Conservation (phyloP, 2,329 filamentous ascomycete species). For the Purpureocillium lavendulum region DNA sequence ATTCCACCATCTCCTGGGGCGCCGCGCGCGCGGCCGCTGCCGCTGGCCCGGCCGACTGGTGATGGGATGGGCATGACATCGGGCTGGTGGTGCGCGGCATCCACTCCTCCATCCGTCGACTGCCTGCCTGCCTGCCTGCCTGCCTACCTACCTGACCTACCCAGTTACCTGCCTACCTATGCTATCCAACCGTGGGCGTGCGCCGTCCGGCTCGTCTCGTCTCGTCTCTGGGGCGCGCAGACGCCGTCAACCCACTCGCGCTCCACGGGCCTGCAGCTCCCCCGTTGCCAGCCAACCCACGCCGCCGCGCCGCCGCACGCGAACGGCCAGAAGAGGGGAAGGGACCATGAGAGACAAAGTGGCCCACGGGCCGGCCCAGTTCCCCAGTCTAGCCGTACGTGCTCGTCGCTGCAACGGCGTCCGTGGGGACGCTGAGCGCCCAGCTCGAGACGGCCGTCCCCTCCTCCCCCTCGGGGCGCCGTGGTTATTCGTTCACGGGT, state of each 20-base stretch:
- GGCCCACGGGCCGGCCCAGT: conserved; percentile 3
- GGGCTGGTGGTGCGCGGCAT: background rate
- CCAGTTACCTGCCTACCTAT: no score
- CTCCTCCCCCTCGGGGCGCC: background rate
- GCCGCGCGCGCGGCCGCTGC: no score
- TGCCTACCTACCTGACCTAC: no score
- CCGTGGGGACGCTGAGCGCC: no score
- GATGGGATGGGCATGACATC: background rate
- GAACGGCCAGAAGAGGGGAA: conserved; percentile 3
- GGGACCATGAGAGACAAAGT: conserved; percentile 2
- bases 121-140: no score
- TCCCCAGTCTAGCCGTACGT: background rate
- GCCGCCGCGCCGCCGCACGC: conserved; percentile 2
- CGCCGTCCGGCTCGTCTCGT: background rate
- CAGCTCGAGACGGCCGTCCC: no score
- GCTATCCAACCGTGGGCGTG: background rate
- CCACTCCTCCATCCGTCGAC: background rate
- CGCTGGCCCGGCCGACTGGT: no score
- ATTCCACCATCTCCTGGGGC: no score
- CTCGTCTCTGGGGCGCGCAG: background rate
- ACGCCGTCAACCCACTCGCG: conserved; percentile 10
- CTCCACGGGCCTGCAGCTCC: conserved; percentile 9
- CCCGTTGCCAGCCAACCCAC: conserved; percentile 6
- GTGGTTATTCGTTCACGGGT: background rate
- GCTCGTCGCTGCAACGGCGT: no score